A percentile compares a stretch with the other conserved stretches of the same genome.
Evolutionary conservation across 257 asterid species (phyloP).

Genomic region (Solanum sejunctum): DNA sequence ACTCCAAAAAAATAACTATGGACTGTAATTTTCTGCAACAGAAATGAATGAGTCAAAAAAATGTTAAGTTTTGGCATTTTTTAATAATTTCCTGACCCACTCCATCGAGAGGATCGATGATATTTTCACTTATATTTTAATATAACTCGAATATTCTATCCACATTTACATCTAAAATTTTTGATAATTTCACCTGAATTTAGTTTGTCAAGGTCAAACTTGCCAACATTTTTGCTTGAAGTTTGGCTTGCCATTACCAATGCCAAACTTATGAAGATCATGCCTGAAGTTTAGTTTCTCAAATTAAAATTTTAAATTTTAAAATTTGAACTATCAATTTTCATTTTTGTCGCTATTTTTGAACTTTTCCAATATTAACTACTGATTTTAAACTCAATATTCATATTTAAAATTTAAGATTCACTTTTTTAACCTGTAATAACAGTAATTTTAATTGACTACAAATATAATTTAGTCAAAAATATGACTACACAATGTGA

Average conservation of each 20-base stretch:
- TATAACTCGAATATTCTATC: no score
- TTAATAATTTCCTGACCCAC: no score
- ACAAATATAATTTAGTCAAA: not conserved
- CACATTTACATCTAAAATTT: no score
- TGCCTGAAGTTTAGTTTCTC: not conserved
- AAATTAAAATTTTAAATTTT: not conserved
- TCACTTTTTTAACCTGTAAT: not conserved
- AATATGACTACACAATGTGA: not conserved
- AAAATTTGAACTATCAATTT: not conserved
- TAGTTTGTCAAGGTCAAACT: no score
- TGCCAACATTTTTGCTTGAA: no score
- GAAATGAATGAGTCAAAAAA: not conserved
- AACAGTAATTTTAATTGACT: not conserved
- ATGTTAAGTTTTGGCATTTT: not conserved
- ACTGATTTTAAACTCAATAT: not conserved
- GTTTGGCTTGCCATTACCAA: no score
- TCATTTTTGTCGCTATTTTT: not conserved
- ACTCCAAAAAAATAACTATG: not conserved
- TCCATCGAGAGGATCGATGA: no score
- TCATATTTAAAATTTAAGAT: not conserved
- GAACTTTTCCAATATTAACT: not conserved
- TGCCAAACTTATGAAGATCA: no score
- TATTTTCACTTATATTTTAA: no score
- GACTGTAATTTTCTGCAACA: not conserved
- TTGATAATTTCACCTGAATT: no score